Evolutionary conservation across 2,329 filamentous ascomycete genomes (phyloP).

Genomic region (Nothomitra cinnamomea): DNA sequence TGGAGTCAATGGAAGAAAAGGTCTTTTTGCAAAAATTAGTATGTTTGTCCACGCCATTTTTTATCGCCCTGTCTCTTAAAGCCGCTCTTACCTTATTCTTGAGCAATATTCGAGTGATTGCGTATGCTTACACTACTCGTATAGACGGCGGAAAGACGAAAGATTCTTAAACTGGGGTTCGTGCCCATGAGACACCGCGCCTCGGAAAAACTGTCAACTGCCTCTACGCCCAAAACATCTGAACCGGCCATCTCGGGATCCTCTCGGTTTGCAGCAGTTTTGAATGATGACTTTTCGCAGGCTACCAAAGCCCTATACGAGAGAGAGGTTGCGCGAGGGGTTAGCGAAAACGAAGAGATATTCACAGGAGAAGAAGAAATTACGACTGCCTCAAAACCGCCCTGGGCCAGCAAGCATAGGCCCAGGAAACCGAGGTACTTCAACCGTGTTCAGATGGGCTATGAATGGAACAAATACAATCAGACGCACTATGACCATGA

Average conservation of each 20-base stretch:
- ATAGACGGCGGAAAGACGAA: constrained; percentile 38
- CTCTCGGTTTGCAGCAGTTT: constrained; percentile 50
- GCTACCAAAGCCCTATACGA: constrained; percentile 82
- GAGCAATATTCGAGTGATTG: too few species aligned
- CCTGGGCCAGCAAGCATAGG: constrained; percentile 71
- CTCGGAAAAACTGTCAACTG: constrained; percentile 15
- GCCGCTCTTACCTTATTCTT: background rate
- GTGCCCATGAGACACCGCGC: constrained; percentile 39
- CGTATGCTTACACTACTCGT: constrained; percentile 5
- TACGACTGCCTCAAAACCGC: constrained; percentile 42
- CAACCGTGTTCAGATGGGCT: constrained; percentile 96
- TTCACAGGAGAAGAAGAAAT: constrained; percentile 82
- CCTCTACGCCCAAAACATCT: constrained; percentile 13
- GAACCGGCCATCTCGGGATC: constrained; percentile 30
- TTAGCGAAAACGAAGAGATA: constrained; percentile 89
- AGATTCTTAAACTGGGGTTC: constrained; percentile 46
- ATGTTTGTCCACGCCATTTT: constrained; percentile 14
- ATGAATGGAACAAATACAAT: constrained; percentile 99
- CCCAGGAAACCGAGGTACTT: constrained; percentile 93
- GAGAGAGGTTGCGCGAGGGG: constrained; percentile 75
- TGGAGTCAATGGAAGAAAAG: constrained; percentile 40
- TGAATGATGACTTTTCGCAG: constrained; percentile 68
- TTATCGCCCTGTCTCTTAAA: background rate
- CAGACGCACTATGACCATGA: constrained; percentile 99
- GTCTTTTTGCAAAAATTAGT: constrained; percentile 39